A percentile compares a stretch with the other conserved stretches of the same genome.
These are phyloP conservation scores for Penicillium pancosmium DNA, from an alignment of 495 filamentous ascomycete genomes.

Conservation along the genomic window DNA sequence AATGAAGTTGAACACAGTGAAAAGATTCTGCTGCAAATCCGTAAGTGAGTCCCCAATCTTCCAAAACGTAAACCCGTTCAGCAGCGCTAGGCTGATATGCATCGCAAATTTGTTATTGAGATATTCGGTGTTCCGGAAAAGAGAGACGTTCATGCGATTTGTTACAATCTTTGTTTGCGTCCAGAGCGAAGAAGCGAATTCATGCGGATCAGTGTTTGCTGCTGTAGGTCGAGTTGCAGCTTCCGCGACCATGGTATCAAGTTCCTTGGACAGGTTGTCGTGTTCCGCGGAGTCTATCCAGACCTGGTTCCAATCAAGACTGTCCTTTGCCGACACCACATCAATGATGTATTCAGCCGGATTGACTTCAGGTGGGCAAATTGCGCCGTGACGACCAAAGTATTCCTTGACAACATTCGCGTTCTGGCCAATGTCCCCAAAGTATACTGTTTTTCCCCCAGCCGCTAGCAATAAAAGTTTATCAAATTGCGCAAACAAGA, in stretches of 20 bases:
- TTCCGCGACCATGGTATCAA: slow-evolving; percentile 55
- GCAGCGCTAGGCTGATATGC: slow-evolving; percentile 35
- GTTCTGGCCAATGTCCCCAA: slow-evolving; percentile 63
- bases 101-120: slow-evolving; percentile 61
- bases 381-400: slow-evolving; percentile 74
- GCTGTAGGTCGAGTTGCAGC: slow-evolving; percentile 35
- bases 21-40: slow-evolving; percentile 34
- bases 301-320: slow-evolving; percentile 62
- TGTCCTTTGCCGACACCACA: slow-evolving; percentile 55
- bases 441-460: slow-evolving; percentile 74
- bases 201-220: slow-evolving; percentile 40
- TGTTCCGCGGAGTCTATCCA: slow-evolving; percentile 62
- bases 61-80: slow-evolving; percentile 50
- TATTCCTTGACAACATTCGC: slow-evolving; percentile 61
- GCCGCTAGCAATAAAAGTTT: slow-evolving; percentile 66
- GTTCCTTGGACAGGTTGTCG: slow-evolving; percentile 47
- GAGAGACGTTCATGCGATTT: slow-evolving; percentile 58
- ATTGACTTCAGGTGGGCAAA: slow-evolving; percentile 73
- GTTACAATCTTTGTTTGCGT: slow-evolving; percentile 59
- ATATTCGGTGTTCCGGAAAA: slow-evolving; percentile 66
- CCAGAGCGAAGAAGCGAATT: slow-evolving; percentile 62
- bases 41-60: slow-evolving; percentile 29
- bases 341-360: slow-evolving; percentile 95
- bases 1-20: slow-evolving; percentile 54
- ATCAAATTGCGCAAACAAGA: slow-evolving; percentile 72